Evolutionary conservation across 495 filamentous ascomycete genomes (phyloP).

Genomic region (Penicillium lagena): DNA sequence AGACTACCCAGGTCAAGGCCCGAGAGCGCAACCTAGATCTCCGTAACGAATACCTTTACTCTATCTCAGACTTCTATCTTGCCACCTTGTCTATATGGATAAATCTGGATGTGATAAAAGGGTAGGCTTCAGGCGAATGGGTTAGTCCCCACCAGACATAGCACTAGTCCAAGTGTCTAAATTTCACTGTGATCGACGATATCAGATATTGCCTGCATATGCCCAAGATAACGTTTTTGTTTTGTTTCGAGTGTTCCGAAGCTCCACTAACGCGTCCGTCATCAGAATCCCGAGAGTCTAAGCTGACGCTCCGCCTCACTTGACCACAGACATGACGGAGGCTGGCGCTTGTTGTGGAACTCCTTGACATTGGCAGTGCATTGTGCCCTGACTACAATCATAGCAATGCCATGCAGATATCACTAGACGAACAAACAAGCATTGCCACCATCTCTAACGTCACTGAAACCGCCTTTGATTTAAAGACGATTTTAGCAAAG

Average conservation of each 20-base stretch:
- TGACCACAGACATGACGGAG: too few species aligned
- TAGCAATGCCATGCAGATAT: too few species aligned
- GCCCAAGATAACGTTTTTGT: constrained; percentile 31
- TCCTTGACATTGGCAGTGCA: too few species aligned
- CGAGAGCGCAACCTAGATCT: too few species aligned
- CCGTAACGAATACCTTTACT: constrained; percentile 17
- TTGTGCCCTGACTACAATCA: too few species aligned
- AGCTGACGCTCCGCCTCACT: too few species aligned
- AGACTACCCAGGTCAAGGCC: constrained; percentile 3
- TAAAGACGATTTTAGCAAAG: constrained; percentile 60
- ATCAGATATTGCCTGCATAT: constrained; percentile 35
- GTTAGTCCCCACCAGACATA: constrained; percentile 23
- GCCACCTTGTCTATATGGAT: constrained; percentile 4
- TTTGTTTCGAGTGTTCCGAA: constrained; percentile 24
- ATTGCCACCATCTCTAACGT: constrained; percentile 37
- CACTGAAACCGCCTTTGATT: constrained; percentile 51
- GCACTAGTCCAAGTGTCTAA: constrained; percentile 24
- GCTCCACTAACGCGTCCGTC: constrained; percentile 15
- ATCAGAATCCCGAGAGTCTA: too few species aligned
- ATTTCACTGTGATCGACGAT: constrained; percentile 21
- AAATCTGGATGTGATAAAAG: constrained; percentile 5
- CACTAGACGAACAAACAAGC: constrained; percentile 5
- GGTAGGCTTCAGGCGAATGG: constrained; percentile 17
- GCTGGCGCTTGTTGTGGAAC: too few species aligned
- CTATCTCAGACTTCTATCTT: constrained; percentile 21